phyloP scores from a whole-genome alignment of 305 asterid species.

The Plantago rigida region DNA sequence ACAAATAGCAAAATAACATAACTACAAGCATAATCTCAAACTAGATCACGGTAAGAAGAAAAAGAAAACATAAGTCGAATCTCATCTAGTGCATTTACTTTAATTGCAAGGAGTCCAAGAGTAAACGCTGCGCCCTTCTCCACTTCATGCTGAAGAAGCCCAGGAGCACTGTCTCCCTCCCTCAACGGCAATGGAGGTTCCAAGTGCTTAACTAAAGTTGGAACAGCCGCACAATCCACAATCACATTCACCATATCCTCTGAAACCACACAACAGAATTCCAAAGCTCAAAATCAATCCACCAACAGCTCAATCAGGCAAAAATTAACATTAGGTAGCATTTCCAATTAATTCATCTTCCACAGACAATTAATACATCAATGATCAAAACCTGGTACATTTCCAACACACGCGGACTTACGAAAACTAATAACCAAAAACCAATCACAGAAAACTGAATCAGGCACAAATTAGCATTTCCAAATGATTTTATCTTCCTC shows the following conservation, averaged over 20 bases:
- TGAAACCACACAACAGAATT: conserved; percentile 36
- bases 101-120: conserved; percentile 88
- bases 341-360: no score
- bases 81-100: conserved; percentile 42
- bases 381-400: no score
- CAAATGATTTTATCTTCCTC: no score
- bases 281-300: not conserved
- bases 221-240: conserved; percentile 91
- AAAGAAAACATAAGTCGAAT: conserved; percentile 13
- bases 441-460: no score
- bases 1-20: no score
- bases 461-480: no score
- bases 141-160: conserved; percentile 74
- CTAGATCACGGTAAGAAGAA: not conserved
- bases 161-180: conserved; percentile 43
- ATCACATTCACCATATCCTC: conserved; percentile 84
- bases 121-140: conserved; percentile 98
- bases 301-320: no score
- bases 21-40: no score
- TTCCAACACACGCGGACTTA: no score
- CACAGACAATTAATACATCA: no score
- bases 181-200: conserved; percentile 43
- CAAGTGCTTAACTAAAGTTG: conserved; percentile 70
- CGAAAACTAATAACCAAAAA: no score
- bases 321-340: no score